Base-by-base conservation (phyloP, 2,329 filamentous ascomycete genomes). In the Fusarium floridanum region DNA sequence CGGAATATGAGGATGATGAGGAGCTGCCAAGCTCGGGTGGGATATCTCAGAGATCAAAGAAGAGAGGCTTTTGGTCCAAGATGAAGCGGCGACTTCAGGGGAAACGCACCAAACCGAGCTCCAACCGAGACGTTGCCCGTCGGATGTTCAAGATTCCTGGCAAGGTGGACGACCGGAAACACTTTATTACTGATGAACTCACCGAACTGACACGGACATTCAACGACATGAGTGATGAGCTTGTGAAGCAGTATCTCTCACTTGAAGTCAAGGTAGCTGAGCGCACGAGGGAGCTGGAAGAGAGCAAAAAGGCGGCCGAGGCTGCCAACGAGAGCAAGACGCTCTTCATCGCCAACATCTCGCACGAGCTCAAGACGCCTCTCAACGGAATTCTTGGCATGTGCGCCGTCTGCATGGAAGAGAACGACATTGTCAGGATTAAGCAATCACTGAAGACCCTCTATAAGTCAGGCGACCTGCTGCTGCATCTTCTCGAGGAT, bases 281-380 rank as follows among this genome's bases (percentile, higher is more conserved):
- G 81, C 89, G 95, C 65, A 98, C 95, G 0, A 90, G 90, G 39
- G 94, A 98, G 82, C 86, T 98, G 1, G 95, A 97, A 79, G 90
- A 94, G 71, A 97, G 93, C 85, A 98, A 98, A 82, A 94, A 95
- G 84, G 94, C 95, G 1, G 95, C 95, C 1, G 95, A 98, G 82
- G 93, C 94, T n/a, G 95, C 95, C 5, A 98, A 98, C 78, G 94
- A 98, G 83, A 97, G 94, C 87, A 99, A 99, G 85, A 98, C 97
- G 0, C 87, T 98, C 10, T 98, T 98, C 84, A 97, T 99, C 73
- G 97, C 97, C 20, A 98, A 98, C 78, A 98, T 98, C 61, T 93
- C 91, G 1, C 91, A 92, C 77, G 90, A 98, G 82, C 87, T 99
- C 39, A 97, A 98, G 81, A 99, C 97, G 1, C 97, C 97, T 0